Conservation (phyloP, 345 rosid genomes). For the Moricandia moricandioides region DNA sequence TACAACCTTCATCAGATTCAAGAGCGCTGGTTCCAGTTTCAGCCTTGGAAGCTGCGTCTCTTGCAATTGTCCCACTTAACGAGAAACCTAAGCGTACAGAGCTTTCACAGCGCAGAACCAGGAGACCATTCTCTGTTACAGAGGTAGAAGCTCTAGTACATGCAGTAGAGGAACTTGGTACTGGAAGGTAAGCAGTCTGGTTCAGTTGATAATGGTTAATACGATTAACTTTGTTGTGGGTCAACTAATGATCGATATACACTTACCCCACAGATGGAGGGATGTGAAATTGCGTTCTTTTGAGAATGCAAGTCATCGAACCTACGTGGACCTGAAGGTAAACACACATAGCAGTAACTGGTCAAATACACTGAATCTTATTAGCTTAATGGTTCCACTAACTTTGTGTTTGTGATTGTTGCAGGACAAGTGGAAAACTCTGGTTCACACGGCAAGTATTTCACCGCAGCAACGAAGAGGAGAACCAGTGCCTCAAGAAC, state of each 20-base stretch:
- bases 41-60: slow-evolving; percentile 44
- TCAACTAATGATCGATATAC: slow-evolving; percentile 9
- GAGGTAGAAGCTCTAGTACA: slow-evolving; percentile 95
- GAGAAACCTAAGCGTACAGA: slow-evolving; percentile 69
- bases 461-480: slow-evolving; percentile 94
- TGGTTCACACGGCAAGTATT: slow-evolving; percentile 92
- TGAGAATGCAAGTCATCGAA: slow-evolving; percentile 68
- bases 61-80: slow-evolving; percentile 61
- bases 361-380: background rate
- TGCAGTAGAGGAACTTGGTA: slow-evolving; percentile 90
- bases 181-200: slow-evolving; percentile 66
- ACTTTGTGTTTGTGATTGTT: background rate
- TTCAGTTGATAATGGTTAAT: background rate
- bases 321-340: slow-evolving; percentile 88
- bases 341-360: background rate
- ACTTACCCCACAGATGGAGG: slow-evolving; percentile 68
- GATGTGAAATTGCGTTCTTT: slow-evolving; percentile 74
- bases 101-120: slow-evolving; percentile 78
- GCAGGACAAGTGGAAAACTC: slow-evolving; percentile 98
- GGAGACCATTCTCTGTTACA: slow-evolving; percentile 94
- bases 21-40: slow-evolving; percentile 64
- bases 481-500: slow-evolving; percentile 91
- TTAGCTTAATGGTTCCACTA: background rate
- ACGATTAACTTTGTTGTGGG: background rate
- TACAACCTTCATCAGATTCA: slow-evolving; percentile 41